These are phyloP conservation scores for Huiozyma naganishii DNA, from an alignment of 805 yeast species.

Conservation along the genomic window DNA sequence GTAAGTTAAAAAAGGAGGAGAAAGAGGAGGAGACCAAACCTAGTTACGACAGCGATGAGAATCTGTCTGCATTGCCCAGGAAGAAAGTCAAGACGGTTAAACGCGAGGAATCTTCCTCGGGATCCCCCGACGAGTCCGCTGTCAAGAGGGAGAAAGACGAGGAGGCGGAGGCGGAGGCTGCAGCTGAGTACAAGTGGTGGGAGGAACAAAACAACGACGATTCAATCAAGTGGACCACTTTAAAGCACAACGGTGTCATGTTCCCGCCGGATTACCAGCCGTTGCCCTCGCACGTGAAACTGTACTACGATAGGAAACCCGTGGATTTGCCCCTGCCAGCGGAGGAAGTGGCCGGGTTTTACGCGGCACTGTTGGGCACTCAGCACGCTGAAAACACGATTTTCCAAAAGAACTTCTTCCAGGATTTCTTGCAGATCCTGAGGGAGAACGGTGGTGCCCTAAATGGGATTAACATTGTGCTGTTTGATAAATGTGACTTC, in stretches of 20 bases:
- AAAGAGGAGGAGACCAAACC: no score
- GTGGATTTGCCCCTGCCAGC: constrained; percentile 69
- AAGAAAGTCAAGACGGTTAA: no score
- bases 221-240: constrained; percentile 72
- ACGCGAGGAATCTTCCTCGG: no score
- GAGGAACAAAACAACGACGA: constrained; percentile 59
- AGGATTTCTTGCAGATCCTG: constrained; percentile 62
- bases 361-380: constrained; percentile 75
- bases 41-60: no score
- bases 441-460: constrained; percentile 57
- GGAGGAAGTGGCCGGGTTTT: constrained; percentile 95
- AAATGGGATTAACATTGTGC: constrained; percentile 35
- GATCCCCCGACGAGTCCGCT: not conserved
- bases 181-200: constrained; percentile 75
- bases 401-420: constrained; percentile 78
- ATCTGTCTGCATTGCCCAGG: no score
- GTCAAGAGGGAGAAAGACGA: constrained; percentile 14
- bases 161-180: constrained; percentile 30
- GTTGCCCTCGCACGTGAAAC: constrained; percentile 63
- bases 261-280: constrained; percentile 92
- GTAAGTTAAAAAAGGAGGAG: not conserved
- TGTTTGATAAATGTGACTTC: constrained; percentile 69
- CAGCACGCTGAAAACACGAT: constrained; percentile 84
- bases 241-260: constrained; percentile 82
- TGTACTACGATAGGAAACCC: constrained; percentile 67